Conservation (phyloP, 208 protist genomes). For the Acanthamoeba sp. region DNA sequence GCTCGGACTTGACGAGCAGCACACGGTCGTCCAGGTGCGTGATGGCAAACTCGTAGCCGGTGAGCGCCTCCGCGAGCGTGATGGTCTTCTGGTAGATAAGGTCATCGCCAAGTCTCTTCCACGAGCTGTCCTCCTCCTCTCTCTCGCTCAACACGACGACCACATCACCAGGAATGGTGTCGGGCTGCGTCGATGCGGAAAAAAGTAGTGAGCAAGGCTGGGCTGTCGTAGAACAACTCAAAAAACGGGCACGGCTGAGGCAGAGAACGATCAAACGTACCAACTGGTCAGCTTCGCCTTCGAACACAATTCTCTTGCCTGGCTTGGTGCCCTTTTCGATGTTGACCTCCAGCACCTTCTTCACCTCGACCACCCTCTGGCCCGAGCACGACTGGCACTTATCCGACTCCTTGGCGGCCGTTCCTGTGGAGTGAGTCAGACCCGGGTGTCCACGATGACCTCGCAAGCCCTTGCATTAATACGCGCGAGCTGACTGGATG, state of each 20-base stretch:
- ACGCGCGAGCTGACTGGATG: neutral
- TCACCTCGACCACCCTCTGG: constrained; percentile 91
- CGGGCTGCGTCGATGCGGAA: constrained; percentile 82
- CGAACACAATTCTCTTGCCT: constrained; percentile 96
- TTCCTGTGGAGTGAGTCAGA: too few species aligned
- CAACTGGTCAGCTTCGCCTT: constrained; percentile 96
- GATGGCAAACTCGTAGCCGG: neutral
- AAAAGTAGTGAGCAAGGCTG: neutral
- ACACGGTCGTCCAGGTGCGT: neutral
- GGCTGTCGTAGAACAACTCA: too few species aligned
- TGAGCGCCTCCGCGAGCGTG: constrained; percentile 83
- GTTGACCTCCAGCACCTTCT: constrained; percentile 95
- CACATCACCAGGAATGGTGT: constrained; percentile 96
- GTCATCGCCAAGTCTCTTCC: constrained; percentile 88
- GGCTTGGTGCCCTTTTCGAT: constrained; percentile 94
- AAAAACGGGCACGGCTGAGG: too few species aligned
- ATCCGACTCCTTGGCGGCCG: constrained; percentile 91
- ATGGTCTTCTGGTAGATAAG: constrained; percentile 91
- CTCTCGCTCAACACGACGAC: constrained; percentile 97
- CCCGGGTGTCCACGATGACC: too few species aligned
- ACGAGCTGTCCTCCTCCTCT: constrained; percentile 64
- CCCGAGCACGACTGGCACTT: constrained; percentile 96
- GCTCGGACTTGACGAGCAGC: neutral
- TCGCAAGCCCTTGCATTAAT: constrained; percentile 84
- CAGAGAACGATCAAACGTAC: too few species aligned